Conservation (phyloP, 495 filamentous ascomycete species). For the Penicillium arizonense region DNA sequence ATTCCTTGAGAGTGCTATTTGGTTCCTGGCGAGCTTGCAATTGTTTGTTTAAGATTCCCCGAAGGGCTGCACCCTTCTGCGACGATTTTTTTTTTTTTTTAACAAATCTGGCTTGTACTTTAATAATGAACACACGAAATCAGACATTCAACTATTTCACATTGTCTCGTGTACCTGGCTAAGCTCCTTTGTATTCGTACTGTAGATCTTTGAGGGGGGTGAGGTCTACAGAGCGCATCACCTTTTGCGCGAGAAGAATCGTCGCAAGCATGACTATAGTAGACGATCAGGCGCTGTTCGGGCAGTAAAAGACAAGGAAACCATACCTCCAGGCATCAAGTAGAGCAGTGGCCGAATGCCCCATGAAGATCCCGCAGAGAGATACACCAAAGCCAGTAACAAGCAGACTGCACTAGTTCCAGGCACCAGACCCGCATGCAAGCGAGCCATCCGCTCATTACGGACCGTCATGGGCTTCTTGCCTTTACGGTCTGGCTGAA, state of each 20-base stretch:
- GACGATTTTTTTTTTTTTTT: conserved; percentile 1
- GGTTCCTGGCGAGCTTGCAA: background rate
- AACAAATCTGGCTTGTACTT: conserved; percentile 3
- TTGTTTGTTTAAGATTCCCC: conserved; percentile 5
- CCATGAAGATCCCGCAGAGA: conserved; percentile 14
- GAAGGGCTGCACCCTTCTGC: conserved; percentile 3
- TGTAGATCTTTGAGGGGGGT: conserved; percentile 44
- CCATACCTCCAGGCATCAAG: conserved; percentile 40
- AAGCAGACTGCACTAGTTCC: conserved; percentile 24
- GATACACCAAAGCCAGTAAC: conserved; percentile 24
- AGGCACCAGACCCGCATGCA: conserved; percentile 20
- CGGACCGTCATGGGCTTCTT: conserved; percentile 24
- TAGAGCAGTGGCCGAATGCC: conserved; percentile 23
- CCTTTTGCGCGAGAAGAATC: conserved; percentile 32
- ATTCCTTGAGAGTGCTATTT: background rate
- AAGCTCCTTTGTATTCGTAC: conserved; percentile 54
- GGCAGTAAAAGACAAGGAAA: background rate
- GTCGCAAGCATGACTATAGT: conserved; percentile 35
- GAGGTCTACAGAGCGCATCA: conserved; percentile 48
- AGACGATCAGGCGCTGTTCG: conserved; percentile 2
- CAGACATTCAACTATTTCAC: background rate
- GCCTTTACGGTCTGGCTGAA: conserved; percentile 31
- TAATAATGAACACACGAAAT: conserved; percentile 10
- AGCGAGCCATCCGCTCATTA: conserved; percentile 11
- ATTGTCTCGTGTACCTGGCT: background rate